Conservation (phyloP, 208 protist species). For the Wallacemonas collosoma region DNA sequence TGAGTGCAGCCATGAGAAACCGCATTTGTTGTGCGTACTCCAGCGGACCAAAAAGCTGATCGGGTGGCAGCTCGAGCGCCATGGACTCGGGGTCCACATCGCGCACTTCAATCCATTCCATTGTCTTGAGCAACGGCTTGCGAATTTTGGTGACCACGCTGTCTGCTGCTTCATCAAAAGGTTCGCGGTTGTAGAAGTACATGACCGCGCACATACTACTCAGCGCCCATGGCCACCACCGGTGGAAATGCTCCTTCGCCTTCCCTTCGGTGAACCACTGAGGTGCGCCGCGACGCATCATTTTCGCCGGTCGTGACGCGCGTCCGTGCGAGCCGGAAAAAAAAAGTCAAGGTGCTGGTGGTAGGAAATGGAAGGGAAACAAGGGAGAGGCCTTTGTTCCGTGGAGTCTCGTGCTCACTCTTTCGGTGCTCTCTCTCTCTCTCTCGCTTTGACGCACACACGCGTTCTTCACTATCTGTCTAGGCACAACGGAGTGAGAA, state of each 20-base stretch:
- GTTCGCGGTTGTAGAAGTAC: conserved; percentile 87
- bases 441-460: background rate
- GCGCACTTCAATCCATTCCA: conserved; percentile 90
- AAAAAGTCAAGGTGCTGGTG: background rate
- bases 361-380: conserved; percentile 16
- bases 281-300: conserved; percentile 79
- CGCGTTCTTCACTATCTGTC: background rate
- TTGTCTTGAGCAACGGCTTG: conserved; percentile 76
- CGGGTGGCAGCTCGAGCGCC: conserved; percentile 86
- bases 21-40: conserved; percentile 89
- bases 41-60: conserved; percentile 88
- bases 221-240: conserved; percentile 87
- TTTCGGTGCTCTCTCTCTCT: background rate
- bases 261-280: conserved; percentile 87
- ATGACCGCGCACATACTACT: conserved; percentile 73
- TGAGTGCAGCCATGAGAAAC: conserved; percentile 84
- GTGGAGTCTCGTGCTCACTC: background rate
- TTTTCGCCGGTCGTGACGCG: conserved; percentile 20
- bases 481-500: conserved; percentile 1
- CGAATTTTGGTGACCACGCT: conserved; percentile 80
- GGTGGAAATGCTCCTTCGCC: conserved; percentile 78
- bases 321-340: background rate
- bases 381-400: background rate
- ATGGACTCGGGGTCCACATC: conserved; percentile 90
- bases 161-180: conserved; percentile 83